Base-by-base conservation (phyloP, 768 basidiomycete species). In the Kwoniella dendrophila region DNA sequence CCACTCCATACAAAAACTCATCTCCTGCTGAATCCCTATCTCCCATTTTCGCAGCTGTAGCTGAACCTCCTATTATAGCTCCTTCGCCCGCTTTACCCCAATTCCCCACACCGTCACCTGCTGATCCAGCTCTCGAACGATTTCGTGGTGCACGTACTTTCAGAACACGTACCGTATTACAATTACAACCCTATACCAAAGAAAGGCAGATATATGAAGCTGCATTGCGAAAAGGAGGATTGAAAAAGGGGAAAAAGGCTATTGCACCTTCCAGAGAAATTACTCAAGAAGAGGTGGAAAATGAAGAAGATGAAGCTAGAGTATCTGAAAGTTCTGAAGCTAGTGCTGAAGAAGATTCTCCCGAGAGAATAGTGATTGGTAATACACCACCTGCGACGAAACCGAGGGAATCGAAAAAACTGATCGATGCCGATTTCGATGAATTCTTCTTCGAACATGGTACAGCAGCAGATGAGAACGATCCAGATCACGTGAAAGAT, bases 121-220 rank as follows among this genome's bases (percentile, higher is more conserved):
- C 51, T 16, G 71, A 73, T 49, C 62, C 69, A 2, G 61, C 55
- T 3, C 56, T 75, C 11, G 54, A 66, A 34, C 65, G 68, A 41
- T 75, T 71, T 52, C 65, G 71, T 2, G 67, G 67, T 0, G 69
- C 68, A 10, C 53, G 75, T 16, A 75, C 72, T 0, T 76, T 78
- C 33, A 72, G 77, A 12, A 75, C 70, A 0, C 65, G 77, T 10
- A 78, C 77, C 0, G 69, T 69, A 0, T 64, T 78, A 3, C 77
- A 78, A 48, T 62, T 78, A 1, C 77, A 78, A 49, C 77, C 77
- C 1, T 78, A 78, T 51, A 76, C 75, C 4, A 64, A 65, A 33
- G 77, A 78, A 49, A 56, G 69, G 29, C 68, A 70, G 56, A 68
- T 71, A 6, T 78, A 78, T 60, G 69, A 69, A 45, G 72, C 75